Conservation (phyloP, 805 yeast species). For the Barnettozyma californica region DNA sequence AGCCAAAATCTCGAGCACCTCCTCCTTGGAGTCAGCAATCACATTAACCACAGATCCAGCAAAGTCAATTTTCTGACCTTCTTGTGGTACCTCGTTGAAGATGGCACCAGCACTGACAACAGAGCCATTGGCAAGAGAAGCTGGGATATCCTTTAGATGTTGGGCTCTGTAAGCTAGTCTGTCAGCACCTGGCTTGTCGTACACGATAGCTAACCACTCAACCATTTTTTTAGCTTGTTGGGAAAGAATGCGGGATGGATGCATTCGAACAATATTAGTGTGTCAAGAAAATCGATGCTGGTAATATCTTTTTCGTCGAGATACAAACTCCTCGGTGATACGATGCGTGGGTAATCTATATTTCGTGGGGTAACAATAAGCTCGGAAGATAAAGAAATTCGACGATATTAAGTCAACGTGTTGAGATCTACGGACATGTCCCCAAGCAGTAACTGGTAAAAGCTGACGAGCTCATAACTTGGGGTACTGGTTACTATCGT, state of each 20-base stretch:
- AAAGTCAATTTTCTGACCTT: conserved; percentile 41
- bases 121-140: conserved; percentile 35
- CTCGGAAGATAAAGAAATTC: no score
- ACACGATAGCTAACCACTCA: conserved; percentile 67
- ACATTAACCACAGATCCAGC: conserved; percentile 67
- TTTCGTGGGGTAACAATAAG: background rate
- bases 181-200: conserved; percentile 56
- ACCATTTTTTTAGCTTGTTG: conserved; percentile 29
- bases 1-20: conserved; percentile 58
- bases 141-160: conserved; percentile 47
- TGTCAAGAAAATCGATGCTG: background rate
- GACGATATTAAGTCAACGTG: no score
- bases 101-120: conserved; percentile 50
- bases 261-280: conserved; percentile 4
- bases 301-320: background rate
- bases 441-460: no score
- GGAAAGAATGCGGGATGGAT: conserved; percentile 10
- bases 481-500: no score
- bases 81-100: conserved; percentile 38
- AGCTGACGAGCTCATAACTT: no score
- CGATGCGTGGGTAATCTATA: background rate
- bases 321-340: background rate
- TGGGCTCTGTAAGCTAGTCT: conserved; percentile 46
- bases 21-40: conserved; percentile 59
- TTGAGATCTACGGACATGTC: no score